These are phyloP conservation scores for Tolypocladium guangdongense DNA, from an alignment of 2,329 filamentous ascomycete species.

Conservation along the genomic window DNA sequence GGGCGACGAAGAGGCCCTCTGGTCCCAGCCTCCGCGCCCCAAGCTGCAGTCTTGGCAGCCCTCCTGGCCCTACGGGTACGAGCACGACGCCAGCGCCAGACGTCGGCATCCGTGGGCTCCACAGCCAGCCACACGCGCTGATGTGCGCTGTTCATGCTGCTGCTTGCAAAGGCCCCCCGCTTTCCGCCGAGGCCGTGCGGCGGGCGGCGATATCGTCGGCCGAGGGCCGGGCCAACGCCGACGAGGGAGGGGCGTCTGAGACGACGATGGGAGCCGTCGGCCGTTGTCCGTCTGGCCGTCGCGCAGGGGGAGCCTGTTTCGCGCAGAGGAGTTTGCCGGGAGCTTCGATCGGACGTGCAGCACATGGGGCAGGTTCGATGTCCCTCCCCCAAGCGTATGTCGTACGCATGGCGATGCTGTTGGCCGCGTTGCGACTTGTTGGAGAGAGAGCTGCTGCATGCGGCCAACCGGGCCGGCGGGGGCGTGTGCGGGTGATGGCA, in stretches of 20 bases:
- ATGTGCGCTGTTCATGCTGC: no score
- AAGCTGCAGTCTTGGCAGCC: neutral
- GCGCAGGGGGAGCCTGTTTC: neutral
- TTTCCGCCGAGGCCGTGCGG: neutral
- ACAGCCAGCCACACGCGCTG: neutral
- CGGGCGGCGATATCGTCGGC: neutral
- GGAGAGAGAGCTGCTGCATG: neutral
- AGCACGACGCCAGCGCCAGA: neutral
- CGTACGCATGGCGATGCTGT: neutral
- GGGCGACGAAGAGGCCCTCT: neutral
- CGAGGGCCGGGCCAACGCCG: neutral
- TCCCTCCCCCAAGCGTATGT: no score
- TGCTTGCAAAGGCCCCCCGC: neutral
- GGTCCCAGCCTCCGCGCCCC: neutral
- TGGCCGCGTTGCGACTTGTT: neutral
- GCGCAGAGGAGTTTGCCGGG: neutral
- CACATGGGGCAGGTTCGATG: no score
- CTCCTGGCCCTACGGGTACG: neutral
- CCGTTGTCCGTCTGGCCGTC: no score
- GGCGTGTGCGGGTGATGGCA: neutral
- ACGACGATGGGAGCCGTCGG: no score
- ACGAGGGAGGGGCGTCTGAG: neutral
- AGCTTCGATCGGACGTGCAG: neutral
- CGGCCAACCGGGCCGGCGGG: no score
- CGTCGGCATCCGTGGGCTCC: neutral